Evolutionary conservation across 345 rosid species (phyloP).

Genomic region (Iberis pinnata): DNA sequence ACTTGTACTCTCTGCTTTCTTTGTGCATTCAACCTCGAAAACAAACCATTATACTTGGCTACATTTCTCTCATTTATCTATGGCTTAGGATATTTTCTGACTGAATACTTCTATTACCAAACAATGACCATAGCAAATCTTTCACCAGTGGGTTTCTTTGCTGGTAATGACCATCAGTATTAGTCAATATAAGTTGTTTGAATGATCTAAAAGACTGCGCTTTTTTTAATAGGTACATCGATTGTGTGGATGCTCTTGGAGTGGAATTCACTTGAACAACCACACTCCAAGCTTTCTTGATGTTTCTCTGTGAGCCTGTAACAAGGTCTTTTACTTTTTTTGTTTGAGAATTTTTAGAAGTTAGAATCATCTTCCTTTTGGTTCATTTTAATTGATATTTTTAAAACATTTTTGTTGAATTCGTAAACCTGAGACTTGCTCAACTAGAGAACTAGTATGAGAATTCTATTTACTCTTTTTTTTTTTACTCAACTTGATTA

Average conservation of each 20-base stretch:
- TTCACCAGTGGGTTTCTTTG: conserved; percentile 71
- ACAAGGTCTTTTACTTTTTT: neutral
- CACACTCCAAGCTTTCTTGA: conserved; percentile 32
- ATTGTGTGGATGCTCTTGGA: conserved; percentile 83
- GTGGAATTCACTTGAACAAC: conserved; percentile 55
- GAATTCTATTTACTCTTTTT: no score
- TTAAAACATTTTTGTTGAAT: no score
- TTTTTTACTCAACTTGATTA: no score
- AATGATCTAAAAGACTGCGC: neutral
- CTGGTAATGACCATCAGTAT: conserved; percentile 43
- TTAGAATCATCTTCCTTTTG: conserved; percentile 3
- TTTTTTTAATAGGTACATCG: conserved; percentile 51
- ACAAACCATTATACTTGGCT: conserved; percentile 69
- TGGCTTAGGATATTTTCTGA: conserved; percentile 80
- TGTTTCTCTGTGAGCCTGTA: no score
- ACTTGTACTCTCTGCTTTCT: conserved; percentile 91
- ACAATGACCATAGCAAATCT: conserved; percentile 76
- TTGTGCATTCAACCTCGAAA: conserved; percentile 81
- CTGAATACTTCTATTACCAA: conserved; percentile 64
- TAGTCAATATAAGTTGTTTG: neutral
- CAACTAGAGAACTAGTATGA: no score
- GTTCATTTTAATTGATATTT: no score
- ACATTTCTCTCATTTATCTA: conserved; percentile 80
- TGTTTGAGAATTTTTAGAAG: neutral
- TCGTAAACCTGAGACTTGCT: no score